Percentiles rank a stretch among this genome's conserved stretches.
phyloP scores from a whole-genome alignment of 257 asterid species.

The Datura wrightii region DNA sequence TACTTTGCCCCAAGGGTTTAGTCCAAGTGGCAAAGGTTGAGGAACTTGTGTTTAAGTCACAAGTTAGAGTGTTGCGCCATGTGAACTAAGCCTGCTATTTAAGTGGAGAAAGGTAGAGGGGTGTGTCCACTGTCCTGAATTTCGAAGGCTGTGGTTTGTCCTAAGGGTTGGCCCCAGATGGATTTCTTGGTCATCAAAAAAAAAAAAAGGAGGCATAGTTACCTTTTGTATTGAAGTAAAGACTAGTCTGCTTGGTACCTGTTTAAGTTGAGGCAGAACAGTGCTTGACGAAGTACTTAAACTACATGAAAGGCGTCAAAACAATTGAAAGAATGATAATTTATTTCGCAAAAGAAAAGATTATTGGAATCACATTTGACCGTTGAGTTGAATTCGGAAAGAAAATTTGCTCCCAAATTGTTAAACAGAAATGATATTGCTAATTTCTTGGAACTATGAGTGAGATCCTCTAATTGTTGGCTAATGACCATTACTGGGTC shows the following conservation, averaged over 20 bases:
- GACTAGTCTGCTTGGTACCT: background rate
- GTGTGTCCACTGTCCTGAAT: too few relatives aligned
- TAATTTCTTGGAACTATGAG: background rate
- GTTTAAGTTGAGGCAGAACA: background rate
- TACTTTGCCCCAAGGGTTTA: too few relatives aligned
- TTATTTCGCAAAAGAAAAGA: background rate
- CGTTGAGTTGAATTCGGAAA: background rate
- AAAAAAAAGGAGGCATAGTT: too few relatives aligned
- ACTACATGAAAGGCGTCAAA: background rate
- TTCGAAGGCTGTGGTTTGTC: too few relatives aligned
- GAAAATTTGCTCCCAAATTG: background rate
- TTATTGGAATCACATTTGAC: background rate
- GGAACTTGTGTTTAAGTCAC: too few relatives aligned
- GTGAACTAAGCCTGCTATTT: too few relatives aligned
- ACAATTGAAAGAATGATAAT: background rate
- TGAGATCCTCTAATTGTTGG: background rate
- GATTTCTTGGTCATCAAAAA: too few relatives aligned
- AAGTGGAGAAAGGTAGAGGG: too few relatives aligned
- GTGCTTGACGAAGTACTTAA: background rate
- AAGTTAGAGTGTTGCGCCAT: too few relatives aligned
- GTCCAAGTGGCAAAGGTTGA: too few relatives aligned
- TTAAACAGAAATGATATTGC: background rate
- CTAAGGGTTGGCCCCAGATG: too few relatives aligned
- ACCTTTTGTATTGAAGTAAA: background rate
- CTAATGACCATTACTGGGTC: background rate